Evolutionary conservation across 352 stramenopile genomes (phyloP), one percentile per base, ranked within the genome.

Genomic region (Globisporangium mamillatum): DNA sequence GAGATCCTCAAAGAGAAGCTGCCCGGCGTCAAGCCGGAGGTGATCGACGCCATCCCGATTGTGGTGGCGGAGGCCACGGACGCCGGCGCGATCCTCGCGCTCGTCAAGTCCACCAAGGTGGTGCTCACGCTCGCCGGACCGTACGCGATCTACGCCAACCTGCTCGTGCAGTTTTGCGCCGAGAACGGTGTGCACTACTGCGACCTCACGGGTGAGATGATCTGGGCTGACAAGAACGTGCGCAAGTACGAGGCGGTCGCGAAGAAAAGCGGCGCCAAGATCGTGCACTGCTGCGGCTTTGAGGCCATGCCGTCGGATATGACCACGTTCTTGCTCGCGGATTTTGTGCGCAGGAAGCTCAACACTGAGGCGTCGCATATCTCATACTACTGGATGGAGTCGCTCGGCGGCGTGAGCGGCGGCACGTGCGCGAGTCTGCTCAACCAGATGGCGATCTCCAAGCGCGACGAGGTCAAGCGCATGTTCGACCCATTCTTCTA

Each of bases 121-220:
- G 82, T 98, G 20, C 64, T 88, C 7, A 85, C 88, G 18, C 80
- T 91, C 7, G 90, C 82, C 9, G 91, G 89, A 0, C 92, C 91
- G 14, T 98, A 93, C 74, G 66, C 71, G 12, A 71, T 88, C 8
- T 94, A 97, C 66, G 86, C 86, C n/a, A 77, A 73, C 18, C 60
- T 77, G 38, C 75, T 98, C 27, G 81, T 98, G 8, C 72, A 89
- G 52, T 67, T 81, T 38, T 98, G 91, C 72, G 89, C 86, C 12
- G 81, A 92, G 61, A 81, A 86, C 67, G 91, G 91, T 38, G 91
- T 91, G n/a, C 77, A 97, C 75, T 97, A 97, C 79, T 89, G 77
- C 54, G 92, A 98, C 67, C 85, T 97, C 36, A 95, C 91, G 4
- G 92, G 89, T n/a, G 93, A 98, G 77, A 76, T 86, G 55, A 38